Evolutionary conservation across 2,329 filamentous ascomycete species (phyloP), one percentile per base, ranked within the genome.

Genomic region (Onygena corvina): DNA sequence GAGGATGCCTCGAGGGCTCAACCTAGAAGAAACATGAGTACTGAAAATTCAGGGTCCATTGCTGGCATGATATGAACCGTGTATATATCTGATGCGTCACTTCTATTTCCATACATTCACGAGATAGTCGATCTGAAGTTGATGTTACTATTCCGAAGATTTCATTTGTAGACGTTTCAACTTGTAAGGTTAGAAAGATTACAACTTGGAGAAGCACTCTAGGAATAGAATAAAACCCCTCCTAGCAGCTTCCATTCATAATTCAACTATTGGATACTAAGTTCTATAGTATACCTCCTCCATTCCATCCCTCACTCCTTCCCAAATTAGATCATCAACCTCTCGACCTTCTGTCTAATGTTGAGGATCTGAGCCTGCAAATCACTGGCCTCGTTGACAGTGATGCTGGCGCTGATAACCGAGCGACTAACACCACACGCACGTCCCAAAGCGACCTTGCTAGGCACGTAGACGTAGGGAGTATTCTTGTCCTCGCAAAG

Each of bases 271-370:
- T 29, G 27, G 5, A 29, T 5, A 29, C 27, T 29, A 29, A 5
- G 11, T 29, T 29, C 27, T 11, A 29, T 29, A 29, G 27, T 11
- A 40, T 40, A 40, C 8, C 35, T 4, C 18, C 20, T 40, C 35
- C 34, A 36, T 11, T 23, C 18, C n/a, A 11, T 23, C 12, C 11
- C 20, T 25, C 4, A 2, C 18, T 23, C 12, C 11, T 30, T 25
- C 4, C 4, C n/a, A 9, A 9, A 18, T 79, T 83, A 95, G 72
- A 95, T 94, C 75, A 90, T 88, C 59, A 95, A 77, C 61, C 89
- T 80, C 77, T 96, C 90, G 50, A 96, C 86, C 80, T 94, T 93
- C 71, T 93, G 86, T 76, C 90, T 93, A 63, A 95, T 76, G 57
- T 81, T 76, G 60, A 84, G 79, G 69, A 96, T 95, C 76, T 93